Percentiles rank a stretch among this genome's conserved stretches.
Evolutionary conservation across 352 stramenopile genomes (phyloP).

Genomic region (Pythium biforme): DNA sequence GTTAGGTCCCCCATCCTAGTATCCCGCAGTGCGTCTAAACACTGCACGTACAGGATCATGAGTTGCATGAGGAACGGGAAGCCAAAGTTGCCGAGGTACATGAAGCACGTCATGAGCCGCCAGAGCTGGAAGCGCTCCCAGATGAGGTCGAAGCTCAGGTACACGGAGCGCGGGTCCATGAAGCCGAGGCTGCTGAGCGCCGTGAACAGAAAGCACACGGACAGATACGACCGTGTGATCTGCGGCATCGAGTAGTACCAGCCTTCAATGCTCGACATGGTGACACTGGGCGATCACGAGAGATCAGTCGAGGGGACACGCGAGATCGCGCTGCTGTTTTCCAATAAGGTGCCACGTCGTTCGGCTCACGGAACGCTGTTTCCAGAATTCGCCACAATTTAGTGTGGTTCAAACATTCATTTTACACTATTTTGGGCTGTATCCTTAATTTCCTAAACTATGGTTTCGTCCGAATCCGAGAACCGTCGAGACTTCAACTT

Average conservation of each 20-base stretch:
- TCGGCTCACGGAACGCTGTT: background rate
- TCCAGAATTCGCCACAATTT: background rate
- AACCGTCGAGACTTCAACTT: constrained; percentile 10
- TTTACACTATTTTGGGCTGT: constrained; percentile 6
- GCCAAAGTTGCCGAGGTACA: constrained; percentile 86
- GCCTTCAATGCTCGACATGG: constrained; percentile 75
- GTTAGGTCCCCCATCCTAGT: background rate
- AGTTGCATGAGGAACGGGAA: constrained; percentile 91
- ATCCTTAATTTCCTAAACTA: constrained; percentile 1
- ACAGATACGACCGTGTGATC: constrained; percentile 86
- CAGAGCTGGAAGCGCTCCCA: constrained; percentile 89
- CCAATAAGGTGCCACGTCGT: constrained; percentile 8
- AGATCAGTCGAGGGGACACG: too few species aligned
- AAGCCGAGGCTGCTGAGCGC: constrained; percentile 75
- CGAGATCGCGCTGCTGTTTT: background rate
- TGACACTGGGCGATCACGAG: background rate
- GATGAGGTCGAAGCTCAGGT: constrained; percentile 85
- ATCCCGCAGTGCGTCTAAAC: too few species aligned
- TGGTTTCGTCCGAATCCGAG: too few species aligned
- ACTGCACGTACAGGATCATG: constrained; percentile 77
- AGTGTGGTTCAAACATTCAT: constrained; percentile 1
- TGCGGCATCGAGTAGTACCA: constrained; percentile 87
- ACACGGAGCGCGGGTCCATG: constrained; percentile 78
- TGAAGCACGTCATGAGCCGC: constrained; percentile 87
- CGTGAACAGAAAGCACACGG: constrained; percentile 81